These are phyloP conservation scores for Afroboletus lepidellus DNA, from an alignment of 1,284 basidiomycete genomes.

Conservation along the genomic window DNA sequence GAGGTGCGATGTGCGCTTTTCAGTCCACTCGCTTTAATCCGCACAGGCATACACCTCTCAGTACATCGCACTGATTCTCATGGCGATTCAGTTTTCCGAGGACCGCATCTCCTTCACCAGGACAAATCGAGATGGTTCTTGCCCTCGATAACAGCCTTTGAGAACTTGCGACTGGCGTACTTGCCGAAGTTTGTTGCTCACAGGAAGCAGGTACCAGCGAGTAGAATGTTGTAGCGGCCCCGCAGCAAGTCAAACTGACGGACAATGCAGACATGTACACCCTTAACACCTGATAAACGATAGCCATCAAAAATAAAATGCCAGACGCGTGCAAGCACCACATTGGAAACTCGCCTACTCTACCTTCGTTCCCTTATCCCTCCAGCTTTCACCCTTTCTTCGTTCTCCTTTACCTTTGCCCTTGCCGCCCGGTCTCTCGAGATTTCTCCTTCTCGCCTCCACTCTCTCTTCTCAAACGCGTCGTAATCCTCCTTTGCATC, in stretches of 20 bases:
- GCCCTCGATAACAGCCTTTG: slow-evolving; percentile 80
- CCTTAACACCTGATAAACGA: background rate
- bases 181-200: slow-evolving; percentile 88
- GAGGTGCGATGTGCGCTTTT: slow-evolving; percentile 56
- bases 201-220: slow-evolving; percentile 98
- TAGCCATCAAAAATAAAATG: background rate
- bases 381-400: slow-evolving; percentile 3
- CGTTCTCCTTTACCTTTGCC: slow-evolving; percentile 9
- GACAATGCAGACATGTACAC: slow-evolving; percentile 37
- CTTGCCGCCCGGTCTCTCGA: slow-evolving; percentile 27
- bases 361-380: slow-evolving; percentile 32
- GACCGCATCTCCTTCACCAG: slow-evolving; percentile 91
- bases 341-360: slow-evolving; percentile 9
- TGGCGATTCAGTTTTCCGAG: slow-evolving; percentile 96
- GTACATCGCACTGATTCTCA: slow-evolving; percentile 98
- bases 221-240: slow-evolving; percentile 18
- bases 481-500: slow-evolving; percentile 79
- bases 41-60: slow-evolving; percentile 94
- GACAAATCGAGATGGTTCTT: slow-evolving; percentile 88
- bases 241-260: background rate
- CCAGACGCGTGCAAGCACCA: background rate
- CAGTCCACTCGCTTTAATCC: background rate
- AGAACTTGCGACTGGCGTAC: slow-evolving; percentile 77
- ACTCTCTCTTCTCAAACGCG: slow-evolving; percentile 69
- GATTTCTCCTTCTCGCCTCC: slow-evolving; percentile 60